A percentile compares a stretch with the other conserved stretches of the same genome.
These are phyloP conservation scores for Juncus effusus DNA, from an alignment of 176 grass and related monocot genomes.

Conservation along the genomic window DNA sequence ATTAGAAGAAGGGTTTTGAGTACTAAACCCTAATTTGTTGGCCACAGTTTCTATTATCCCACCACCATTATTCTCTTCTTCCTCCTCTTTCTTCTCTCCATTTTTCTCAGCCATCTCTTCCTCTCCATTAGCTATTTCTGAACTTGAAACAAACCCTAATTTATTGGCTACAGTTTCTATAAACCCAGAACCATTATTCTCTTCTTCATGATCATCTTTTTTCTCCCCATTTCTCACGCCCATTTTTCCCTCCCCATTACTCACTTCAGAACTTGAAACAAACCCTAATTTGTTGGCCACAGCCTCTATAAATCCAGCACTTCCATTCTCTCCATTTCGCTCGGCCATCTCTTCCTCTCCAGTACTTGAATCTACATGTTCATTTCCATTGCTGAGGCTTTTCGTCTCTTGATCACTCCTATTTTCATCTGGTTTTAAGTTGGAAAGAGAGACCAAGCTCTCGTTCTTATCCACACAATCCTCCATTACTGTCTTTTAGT, in stretches of 20 bases:
- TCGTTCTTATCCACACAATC: slow-evolving; percentile 13
- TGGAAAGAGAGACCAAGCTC: slow-evolving; percentile 16
- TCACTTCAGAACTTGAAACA: background rate
- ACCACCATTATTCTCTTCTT: background rate
- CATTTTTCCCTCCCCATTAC: no score
- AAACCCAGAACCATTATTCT: background rate
- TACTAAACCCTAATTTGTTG: slow-evolving; percentile 12
- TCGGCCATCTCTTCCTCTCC: background rate
- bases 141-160: slow-evolving; percentile 6
- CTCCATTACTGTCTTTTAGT: slow-evolving; percentile 5
- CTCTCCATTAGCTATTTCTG: no score
- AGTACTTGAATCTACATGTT: background rate
- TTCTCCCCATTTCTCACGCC: background rate
- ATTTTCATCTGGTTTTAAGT: background rate
- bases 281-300: slow-evolving; percentile 17
- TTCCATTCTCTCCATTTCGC: background rate
- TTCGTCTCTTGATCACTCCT: background rate
- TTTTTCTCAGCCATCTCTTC: slow-evolving; percentile 1
- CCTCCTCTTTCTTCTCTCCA: slow-evolving; percentile 3
- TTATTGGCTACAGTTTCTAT: slow-evolving; percentile 21
- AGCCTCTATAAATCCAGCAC: slow-evolving; percentile 10
- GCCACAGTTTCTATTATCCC: slow-evolving; percentile 17
- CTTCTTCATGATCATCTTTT: slow-evolving; percentile 1
- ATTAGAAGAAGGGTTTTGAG: background rate
- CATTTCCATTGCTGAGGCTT: slow-evolving; percentile 1